Evolutionary conservation across 164 flowering plant species (phyloP).

Genomic region (Dillenia turbinata): DNA sequence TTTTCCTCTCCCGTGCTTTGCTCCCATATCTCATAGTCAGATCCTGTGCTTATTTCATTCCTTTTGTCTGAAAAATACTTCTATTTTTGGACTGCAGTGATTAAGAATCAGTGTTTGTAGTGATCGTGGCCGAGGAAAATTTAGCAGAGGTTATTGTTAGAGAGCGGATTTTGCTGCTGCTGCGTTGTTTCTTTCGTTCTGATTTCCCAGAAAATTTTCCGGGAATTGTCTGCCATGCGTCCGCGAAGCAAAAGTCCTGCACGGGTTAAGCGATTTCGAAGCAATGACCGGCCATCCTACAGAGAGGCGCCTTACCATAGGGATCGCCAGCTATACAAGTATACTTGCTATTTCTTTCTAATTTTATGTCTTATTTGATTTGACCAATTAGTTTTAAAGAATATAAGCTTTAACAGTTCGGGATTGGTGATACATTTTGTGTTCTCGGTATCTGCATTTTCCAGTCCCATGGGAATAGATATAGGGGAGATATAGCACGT

Average conservation of each 20-base stretch:
- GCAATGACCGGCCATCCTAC: slow-evolving; percentile 25
- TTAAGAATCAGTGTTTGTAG: not conserved
- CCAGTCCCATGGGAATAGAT: not conserved
- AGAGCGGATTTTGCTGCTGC: not conserved
- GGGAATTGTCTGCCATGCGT: slow-evolving; percentile 3
- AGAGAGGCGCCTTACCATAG: slow-evolving; percentile 35
- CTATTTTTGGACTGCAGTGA: not conserved
- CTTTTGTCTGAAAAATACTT: not conserved
- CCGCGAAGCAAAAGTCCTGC: slow-evolving; percentile 24
- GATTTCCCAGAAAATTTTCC: not conserved
- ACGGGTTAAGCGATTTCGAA: slow-evolving; percentile 21
- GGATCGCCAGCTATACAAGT: slow-evolving; percentile 27
- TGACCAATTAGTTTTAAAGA: not conserved
- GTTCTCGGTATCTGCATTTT: not conserved
- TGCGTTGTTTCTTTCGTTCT: not conserved
- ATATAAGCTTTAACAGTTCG: not conserved
- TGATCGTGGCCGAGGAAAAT: not conserved
- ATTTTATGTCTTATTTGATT: slow-evolving; percentile 1
- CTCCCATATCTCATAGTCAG: not conserved
- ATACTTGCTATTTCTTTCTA: not conserved
- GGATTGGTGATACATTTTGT: not conserved
- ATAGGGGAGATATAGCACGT: not conserved
- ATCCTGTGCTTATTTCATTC: not conserved
- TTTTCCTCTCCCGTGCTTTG: not conserved
- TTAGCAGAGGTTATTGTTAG: not conserved